Evolutionary conservation across 2,329 filamentous ascomycete genomes (phyloP), one percentile per base, ranked within the genome.

Genomic region (Shiraia sp.): DNA sequence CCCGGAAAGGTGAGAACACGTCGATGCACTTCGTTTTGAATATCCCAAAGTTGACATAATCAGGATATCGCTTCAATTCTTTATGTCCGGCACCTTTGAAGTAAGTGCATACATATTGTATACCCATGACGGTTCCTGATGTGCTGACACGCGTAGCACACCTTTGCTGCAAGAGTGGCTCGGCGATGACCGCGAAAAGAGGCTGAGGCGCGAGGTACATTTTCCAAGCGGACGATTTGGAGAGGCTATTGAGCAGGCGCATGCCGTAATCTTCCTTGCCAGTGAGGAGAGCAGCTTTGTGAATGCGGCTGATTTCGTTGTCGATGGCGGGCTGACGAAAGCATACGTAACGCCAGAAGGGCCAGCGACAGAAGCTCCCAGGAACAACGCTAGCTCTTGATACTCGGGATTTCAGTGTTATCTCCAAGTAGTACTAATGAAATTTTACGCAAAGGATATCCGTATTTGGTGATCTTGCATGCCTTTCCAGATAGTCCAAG

Each of bases 261-360:
- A 95, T 51, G 90, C 88, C 6, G 90, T 95, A 0, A 66, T 96
- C 6, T 95, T 95, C 75, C 72, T 95, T 47, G 90, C 90, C 7
- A 90, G 85, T 53, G 90, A 95, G 56, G 90, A 95, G 76, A 84
- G 86, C 63, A 89, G 87, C 76, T 95, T 95, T 60, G 87, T 95
- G 61, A 95, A 93, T 53, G 90, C 88, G 9, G 86, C 82, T 45
- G 93, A 97, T 67, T 95, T 97, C 73, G 86, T 95, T 4, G 91
- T 97, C 16, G 93, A 99, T 62, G 93, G 93, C 44, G 92, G 92
- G 45, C 89, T 99, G 88, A 92, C 85, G 61, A 96, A 88, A 79
- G 79, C 90, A 31, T 97, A 96, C 70, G 80, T 83, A 32, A 85
- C 81, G 12, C 76, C 80, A n/a, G 78, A 83, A 52, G 81, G 81